Conservation (phyloP, 2,329 filamentous ascomycete species). For the Talaromyces atroroseus region DNA sequence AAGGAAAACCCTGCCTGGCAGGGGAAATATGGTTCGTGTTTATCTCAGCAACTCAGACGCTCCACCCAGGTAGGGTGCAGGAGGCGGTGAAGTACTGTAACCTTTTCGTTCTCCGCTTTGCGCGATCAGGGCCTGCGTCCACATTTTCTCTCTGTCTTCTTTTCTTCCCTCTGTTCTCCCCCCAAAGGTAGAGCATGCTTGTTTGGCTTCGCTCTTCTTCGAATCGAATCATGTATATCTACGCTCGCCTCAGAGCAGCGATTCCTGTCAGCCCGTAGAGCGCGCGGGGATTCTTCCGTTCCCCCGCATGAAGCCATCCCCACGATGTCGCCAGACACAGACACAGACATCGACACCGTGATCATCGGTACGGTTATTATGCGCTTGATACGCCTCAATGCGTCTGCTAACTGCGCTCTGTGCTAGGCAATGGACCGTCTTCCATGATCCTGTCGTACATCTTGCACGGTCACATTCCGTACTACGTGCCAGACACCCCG, state of each 20-base stretch:
- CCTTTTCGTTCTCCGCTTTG: background rate
- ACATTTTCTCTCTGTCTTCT: background rate
- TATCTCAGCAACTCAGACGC: too few species aligned
- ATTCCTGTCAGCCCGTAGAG: background rate
- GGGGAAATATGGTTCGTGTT: background rate
- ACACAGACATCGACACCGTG: constrained; percentile 33
- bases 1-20: background rate
- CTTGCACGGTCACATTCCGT: constrained; percentile 56
- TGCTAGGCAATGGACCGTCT: constrained; percentile 55
- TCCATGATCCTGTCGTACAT: constrained; percentile 59
- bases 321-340: constrained; percentile 24
- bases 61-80: too few species aligned
- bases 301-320: constrained; percentile 14
- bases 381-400: constrained; percentile 11
- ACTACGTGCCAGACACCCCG: constrained; percentile 45
- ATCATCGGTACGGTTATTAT: constrained; percentile 37
- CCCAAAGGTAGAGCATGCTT: too few species aligned
- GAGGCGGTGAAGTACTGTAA: background rate
- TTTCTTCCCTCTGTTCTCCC: too few species aligned
- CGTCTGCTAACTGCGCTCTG: constrained; percentile 10
- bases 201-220: background rate
- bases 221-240: background rate
- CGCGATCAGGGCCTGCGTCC: background rate
- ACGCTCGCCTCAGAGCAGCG: background rate
- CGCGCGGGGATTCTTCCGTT: background rate